Base-by-base conservation (phyloP, 2,329 filamentous ascomycete species). In the Exophiala spinifera region DNA sequence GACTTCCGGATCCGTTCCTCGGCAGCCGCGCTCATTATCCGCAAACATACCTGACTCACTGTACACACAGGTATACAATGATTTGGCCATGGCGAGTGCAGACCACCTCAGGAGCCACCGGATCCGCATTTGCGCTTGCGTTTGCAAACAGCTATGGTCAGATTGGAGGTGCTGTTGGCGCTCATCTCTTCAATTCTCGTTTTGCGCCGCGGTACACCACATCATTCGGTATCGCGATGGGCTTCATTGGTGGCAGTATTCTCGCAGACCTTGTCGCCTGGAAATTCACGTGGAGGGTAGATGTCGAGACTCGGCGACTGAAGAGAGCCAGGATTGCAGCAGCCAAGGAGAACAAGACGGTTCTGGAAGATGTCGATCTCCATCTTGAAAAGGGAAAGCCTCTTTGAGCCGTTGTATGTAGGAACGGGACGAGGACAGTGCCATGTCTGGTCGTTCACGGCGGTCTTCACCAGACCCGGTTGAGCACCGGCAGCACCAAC, bases 31-130 rank as follows among this genome's bases (percentile, higher is more conserved):
- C n/a, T n/a, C n/a, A n/a, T n/a, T n/a, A n/a, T n/a, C n/a, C n/a
- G n/a, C n/a, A n/a, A n/a, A n/a, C n/a, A 25, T 7, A 7, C 23
- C 23, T 4, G 23, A 25, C 23, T 25, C 4, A 25, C 23, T 25
- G 23, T 25, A 25, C 23, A 7, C 23, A 25, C 23, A 25, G 23
- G 23, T 25, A 70, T 57, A 74, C 76, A 0, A 69, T 77, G 54
- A 79, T 79, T 76, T 77, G 77, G 77, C 76, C 76, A 10, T 79
- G 76, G 76, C 71, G 76, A 3, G 74, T 77, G 0, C 76, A 78
- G 60, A 78, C 76, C 1, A 77, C 75, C 0, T 69, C 67, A 25
- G 60, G 74, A 2, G 75, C 76, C 1, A 79, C 76, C 0, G 76
- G 76, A 0, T 78, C 76, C 0, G 76, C 76, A 1, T 79, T 79